Evolutionary conservation across 1,284 basidiomycete genomes (phyloP).

Genomic region (Melampsora americana): DNA sequence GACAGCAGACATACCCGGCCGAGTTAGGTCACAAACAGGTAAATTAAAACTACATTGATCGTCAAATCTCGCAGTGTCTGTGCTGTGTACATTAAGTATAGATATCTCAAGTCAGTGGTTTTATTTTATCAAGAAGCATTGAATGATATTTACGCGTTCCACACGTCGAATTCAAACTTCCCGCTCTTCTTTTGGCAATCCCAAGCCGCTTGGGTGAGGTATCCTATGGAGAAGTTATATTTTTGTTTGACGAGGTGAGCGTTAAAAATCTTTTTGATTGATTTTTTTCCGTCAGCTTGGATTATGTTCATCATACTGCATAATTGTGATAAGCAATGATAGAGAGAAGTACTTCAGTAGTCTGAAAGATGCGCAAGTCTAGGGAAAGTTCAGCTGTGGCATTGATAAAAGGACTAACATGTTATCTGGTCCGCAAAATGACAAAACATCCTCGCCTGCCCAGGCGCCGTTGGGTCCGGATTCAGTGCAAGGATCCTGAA

Average conservation of each 20-base stretch:
- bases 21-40: conserved; percentile 37
- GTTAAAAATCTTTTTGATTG: conserved; percentile 24
- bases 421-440: conserved; percentile 38
- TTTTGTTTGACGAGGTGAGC: conserved; percentile 22
- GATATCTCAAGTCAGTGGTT: neutral
- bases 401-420: conserved; percentile 11
- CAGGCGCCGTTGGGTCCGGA: conserved; percentile 32
- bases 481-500: conserved; percentile 36
- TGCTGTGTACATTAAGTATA: neutral
- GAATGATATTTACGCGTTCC: conserved; percentile 28
- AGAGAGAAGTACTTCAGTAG: conserved; percentile 1
- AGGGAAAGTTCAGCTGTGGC: neutral
- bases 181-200: conserved; percentile 32
- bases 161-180: conserved; percentile 36
- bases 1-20: conserved; percentile 18
- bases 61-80: conserved; percentile 27
- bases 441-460: conserved; percentile 23
- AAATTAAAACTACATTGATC: conserved; percentile 40
- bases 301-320: conserved; percentile 40
- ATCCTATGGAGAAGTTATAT: conserved; percentile 29
- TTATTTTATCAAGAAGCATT: neutral
- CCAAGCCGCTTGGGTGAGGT: conserved; percentile 34
- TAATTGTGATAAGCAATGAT: neutral
- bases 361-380: neutral
- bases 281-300: conserved; percentile 31